Evolutionary conservation across 2,329 filamentous ascomycete species (phyloP), one percentile per base, ranked within the genome.

Genomic region (Fusarium redolens): DNA sequence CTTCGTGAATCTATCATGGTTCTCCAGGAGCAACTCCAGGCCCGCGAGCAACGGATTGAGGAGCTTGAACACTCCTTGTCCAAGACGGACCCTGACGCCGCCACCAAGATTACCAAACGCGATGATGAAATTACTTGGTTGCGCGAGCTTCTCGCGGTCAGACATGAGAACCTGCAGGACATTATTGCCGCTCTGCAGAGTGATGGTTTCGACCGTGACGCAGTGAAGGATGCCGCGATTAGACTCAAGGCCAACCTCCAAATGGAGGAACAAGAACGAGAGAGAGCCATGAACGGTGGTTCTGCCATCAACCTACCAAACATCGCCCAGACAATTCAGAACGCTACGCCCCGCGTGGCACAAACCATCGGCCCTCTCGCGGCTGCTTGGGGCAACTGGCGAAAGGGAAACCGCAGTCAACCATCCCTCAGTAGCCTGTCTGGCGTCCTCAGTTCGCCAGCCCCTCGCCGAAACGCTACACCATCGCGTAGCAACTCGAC

Each of bases 321-420:
- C 44, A 89, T 97, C 45, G 92, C 94, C 2, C 92, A 92, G 51
- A 89, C 93, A 37, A 91, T 95, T 51, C 90, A 95, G 71, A 92
- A 93, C 15, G 91, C 92, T 9, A 93, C 94, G 4, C 96, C 95
- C 7, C 91, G 94, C 37, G 92, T 97, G 20, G 94, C 93, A 10
- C 92, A 97, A 79, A 92, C 92, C 7, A 92, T 97, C 30, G 94
- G 89, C 3, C 90, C 90, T 30, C 81, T 92, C 41, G 89, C 94
- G n/a, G 94, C 95, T n/a, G 96, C 95, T n/a, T 97, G 95, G 90
- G 95, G 94, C 51, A 97, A 92, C 81, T 98, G 96, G 96, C 92
- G 95, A 58, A 96, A 92, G 80, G 89, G 88, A 20, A 88, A 86
- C 75, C 89, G 88, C 22, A 87, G 86, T 75, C 88, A 89, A 62